A percentile compares a stretch with the other conserved stretches of the same genome.
Evolutionary conservation across 352 stramenopile genomes (phyloP).

Genomic region (Halophytophthora batemanensis): DNA sequence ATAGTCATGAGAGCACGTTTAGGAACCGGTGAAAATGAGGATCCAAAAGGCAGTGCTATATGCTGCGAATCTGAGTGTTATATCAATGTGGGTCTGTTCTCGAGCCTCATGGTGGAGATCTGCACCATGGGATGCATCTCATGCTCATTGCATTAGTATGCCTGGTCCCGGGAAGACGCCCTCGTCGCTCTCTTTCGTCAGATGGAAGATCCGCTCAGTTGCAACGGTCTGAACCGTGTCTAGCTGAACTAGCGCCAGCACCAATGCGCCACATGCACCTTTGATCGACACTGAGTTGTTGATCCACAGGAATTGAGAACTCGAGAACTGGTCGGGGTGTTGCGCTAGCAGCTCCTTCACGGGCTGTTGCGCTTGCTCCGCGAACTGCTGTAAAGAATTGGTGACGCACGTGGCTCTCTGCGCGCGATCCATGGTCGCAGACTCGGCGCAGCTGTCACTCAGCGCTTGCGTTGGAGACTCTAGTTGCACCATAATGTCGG

Average conservation of each 20-base stretch:
- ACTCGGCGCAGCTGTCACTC: conserved; percentile 26
- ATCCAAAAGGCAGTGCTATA: too few relatives aligned
- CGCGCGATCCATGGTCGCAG: conserved; percentile 16
- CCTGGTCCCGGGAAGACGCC: too few relatives aligned
- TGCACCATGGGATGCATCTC: too few relatives aligned
- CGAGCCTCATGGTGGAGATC: too few relatives aligned
- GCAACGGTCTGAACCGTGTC: conserved; percentile 43
- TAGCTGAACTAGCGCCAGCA: conserved; percentile 37
- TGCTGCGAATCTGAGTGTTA: too few relatives aligned
- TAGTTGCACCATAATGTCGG: conserved; percentile 60
- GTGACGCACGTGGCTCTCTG: conserved; percentile 45
- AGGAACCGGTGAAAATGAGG: conserved; percentile 1
- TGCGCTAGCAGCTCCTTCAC: conserved; percentile 41
- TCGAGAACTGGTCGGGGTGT: conserved; percentile 24
- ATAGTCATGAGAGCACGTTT: conserved; percentile 2
- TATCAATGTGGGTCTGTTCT: too few relatives aligned
- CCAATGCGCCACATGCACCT: conserved; percentile 29
- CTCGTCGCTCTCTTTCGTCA: conserved; percentile 8
- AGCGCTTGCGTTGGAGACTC: conserved; percentile 31
- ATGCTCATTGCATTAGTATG: too few relatives aligned
- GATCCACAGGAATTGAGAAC: conserved; percentile 60
- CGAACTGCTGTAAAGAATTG: conserved; percentile 47
- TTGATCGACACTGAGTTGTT: conserved; percentile 61
- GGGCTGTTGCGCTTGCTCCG: conserved; percentile 36
- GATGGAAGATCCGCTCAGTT: conserved; percentile 41